phyloP scores from a whole-genome alignment of 2,329 filamentous ascomycete genomes.

The Grosmannia penicillata region DNA sequence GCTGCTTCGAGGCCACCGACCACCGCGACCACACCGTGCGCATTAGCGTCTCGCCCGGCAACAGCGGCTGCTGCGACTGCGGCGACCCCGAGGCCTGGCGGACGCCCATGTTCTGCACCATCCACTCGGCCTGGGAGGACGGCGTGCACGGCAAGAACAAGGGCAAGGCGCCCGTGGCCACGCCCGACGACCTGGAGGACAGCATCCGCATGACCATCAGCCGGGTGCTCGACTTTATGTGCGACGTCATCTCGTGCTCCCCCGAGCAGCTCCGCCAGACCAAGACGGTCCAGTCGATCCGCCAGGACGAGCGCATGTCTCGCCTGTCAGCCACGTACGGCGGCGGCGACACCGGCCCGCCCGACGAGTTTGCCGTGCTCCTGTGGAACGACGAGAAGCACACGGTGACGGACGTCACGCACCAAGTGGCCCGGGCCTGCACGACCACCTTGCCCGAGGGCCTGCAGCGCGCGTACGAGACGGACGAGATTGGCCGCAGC shows the following conservation, averaged over 20 bases:
- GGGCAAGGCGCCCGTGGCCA: conserved; percentile 37
- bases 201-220: conserved; percentile 78
- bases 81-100: conserved; percentile 93
- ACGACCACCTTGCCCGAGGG: conserved; percentile 56
- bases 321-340: conserved; percentile 66
- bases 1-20: conserved; percentile 90
- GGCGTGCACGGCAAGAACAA: conserved; percentile 36
- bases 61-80: conserved; percentile 62
- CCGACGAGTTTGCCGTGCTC: conserved; percentile 68
- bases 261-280: conserved; percentile 82
- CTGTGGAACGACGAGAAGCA: conserved; percentile 99
- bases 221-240: conserved; percentile 81
- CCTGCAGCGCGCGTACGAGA: conserved; percentile 65
- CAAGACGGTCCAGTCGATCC: conserved; percentile 71
- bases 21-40: conserved; percentile 87
- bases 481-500: conserved; percentile 75
- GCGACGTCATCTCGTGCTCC: conserved; percentile 94
- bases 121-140: conserved; percentile 55
- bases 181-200: conserved; percentile 62
- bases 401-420: conserved; percentile 76
- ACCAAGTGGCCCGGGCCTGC: conserved; percentile 85
- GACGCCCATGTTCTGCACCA: conserved; percentile 76
- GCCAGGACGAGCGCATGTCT: conserved; percentile 67
- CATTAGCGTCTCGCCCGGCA: conserved; percentile 34
- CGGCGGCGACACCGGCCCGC: conserved; percentile 46